phyloP scores from a whole-genome alignment of 106 monocot genomes.

The Dendrobium chrysotoxum region DNA sequence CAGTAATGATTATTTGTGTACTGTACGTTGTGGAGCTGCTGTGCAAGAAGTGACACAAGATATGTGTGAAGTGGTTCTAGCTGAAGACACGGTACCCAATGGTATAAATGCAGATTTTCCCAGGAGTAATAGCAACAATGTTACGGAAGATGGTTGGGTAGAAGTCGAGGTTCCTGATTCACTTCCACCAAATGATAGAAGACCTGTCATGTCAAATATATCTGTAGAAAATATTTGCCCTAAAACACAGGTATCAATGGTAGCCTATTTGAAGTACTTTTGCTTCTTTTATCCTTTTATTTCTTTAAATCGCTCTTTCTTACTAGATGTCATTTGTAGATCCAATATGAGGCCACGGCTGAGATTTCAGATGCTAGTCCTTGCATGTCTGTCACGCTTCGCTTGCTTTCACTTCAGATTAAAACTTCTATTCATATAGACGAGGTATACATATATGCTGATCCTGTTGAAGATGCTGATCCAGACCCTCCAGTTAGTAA shows the following conservation, averaged over 20 bases:
- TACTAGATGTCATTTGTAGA: conserved; percentile 28
- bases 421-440: conserved; percentile 56
- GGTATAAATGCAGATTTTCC: conserved; percentile 12
- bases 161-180: conserved; percentile 54
- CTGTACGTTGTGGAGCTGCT: conserved; percentile 67
- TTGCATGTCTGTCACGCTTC: conserved; percentile 56
- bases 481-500: conserved; percentile 20
- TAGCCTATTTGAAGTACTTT: background rate
- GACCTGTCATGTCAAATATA: conserved; percentile 3
- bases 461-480: conserved; percentile 48
- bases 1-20: conserved; percentile 71
- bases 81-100: background rate
- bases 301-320: background rate
- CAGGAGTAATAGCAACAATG: conserved; percentile 22
- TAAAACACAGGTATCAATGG: conserved; percentile 30
- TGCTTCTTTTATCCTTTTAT: conserved; percentile 1
- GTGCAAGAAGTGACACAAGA: conserved; percentile 10
- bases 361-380: conserved; percentile 79
- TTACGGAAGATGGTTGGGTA: conserved; percentile 80
- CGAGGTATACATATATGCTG: conserved; percentile 83
- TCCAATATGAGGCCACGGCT: conserved; percentile 83
- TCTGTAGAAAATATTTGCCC: conserved; percentile 7
- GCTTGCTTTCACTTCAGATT: conserved; percentile 71
- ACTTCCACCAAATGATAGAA: conserved; percentile 12
- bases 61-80: background rate